Base-by-base conservation (phyloP, 495 filamentous ascomycete genomes). In the Penicillium riverlandense region DNA sequence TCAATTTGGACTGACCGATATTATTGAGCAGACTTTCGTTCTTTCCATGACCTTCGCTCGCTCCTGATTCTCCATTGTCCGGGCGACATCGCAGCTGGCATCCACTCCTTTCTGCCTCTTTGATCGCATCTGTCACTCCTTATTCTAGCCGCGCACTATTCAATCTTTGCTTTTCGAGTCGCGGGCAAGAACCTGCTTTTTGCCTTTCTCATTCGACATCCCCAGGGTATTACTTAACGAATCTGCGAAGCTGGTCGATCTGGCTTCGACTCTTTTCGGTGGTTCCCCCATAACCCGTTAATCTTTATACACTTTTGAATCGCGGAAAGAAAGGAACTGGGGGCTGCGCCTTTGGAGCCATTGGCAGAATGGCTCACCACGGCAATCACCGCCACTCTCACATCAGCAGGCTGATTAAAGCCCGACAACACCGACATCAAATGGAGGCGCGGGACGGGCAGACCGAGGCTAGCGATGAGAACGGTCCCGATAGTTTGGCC, bases 311-410 rank as follows among this genome's bases (percentile, higher is more conserved):
- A 3, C 22, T 22, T 22, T 22, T 22, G 22, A 22, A 4, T 22
- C 22, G 22, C 22, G 2, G 4, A 22, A 22, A 22, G 22, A 6
- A 22, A 22, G 22, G 22, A 6, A 22, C 2, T 6, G 22, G 22
- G 15, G 22, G 22, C 22, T 22, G 22, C 16, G 22, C 37, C 39
- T 36, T 14, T 13, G 11, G 14, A 41, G 47, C 8, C 16, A 16
- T 7, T 32, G 43, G 22, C 53, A 47, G 35, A 15, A 61, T 61
- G 57, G 42, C 44, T 47, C 57, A 41, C 29, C 50, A 61, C 45
- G 47, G 49, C 35, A 49, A 55, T 41, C 41, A 38, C 36, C 54
- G 57, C 35, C 52, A 58, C 40, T 45, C 52, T 8, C 54, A 49
- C 22, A 47, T 55, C 29, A 40, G 38, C 42, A 50, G 47, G 35